phyloP scores from a whole-genome alignment of 176 grass and related monocot genomes.

The bread wheat (Triticum aestivum) region IWGSC_CS_RefSeq_v2.1 NC_057813.1:72408617-72409116 shows the following conservation, averaged over 20 bases:
- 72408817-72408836: not conserved
- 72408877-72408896: conserved; percentile 75
- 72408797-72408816: not conserved
- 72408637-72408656: not conserved
- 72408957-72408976: not conserved
- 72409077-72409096: conserved; percentile 54
- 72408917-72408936: conserved; percentile 82
- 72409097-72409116: conserved; percentile 84
- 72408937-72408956: conserved; percentile 9
- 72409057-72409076: conserved; percentile 53
- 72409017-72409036: not conserved
- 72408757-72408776: not conserved
- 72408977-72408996: not conserved
- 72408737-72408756: not conserved
- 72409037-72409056: conserved; percentile 89
- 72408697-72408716: not conserved
- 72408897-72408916: conserved; percentile 57
- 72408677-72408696: no score
- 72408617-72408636: not conserved
- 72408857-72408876: conserved; percentile 72
- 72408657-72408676: not conserved
- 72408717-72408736: not conserved
- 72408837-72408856: not conserved
- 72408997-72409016: not conserved
- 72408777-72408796: no score